phyloP scores from a whole-genome alignment of 495 filamentous ascomycete genomes.

The Penicillium nucicola region DNA sequence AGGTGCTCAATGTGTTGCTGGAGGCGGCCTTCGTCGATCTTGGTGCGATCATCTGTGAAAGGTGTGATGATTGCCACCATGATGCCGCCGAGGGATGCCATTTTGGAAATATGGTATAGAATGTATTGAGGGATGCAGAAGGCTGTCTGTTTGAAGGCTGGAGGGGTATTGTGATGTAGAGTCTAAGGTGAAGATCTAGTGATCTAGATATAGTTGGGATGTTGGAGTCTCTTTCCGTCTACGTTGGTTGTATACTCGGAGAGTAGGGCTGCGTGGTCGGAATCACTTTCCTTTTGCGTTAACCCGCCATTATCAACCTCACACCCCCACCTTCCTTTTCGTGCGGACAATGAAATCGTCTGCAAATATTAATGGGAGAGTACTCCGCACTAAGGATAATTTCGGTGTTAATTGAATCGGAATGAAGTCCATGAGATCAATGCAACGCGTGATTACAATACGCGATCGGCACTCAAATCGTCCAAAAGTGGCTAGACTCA shows the following conservation, averaged over 20 bases:
- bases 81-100: conserved; percentile 27
- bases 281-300: conserved; percentile 1
- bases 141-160: neutral
- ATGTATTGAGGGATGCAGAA: neutral
- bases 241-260: neutral
- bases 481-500: too few relatives aligned
- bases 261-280: neutral
- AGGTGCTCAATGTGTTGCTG: conserved; percentile 37
- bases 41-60: conserved; percentile 31
- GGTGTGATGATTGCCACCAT: conserved; percentile 39
- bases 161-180: neutral
- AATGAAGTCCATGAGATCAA: too few relatives aligned
- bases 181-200: neutral
- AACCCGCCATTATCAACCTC: too few relatives aligned
- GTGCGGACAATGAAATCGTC: too few relatives aligned
- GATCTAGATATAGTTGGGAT: conserved; percentile 8
- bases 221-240: conserved; percentile 2
- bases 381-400: too few relatives aligned
- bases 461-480: too few relatives aligned
- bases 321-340: too few relatives aligned
- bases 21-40: conserved; percentile 30
- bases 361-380: too few relatives aligned
- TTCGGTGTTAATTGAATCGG: too few relatives aligned
- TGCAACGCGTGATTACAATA: too few relatives aligned
- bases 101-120: conserved; percentile 5